A percentile compares a stretch with the other conserved stretches of the same genome.
phyloP scores from a whole-genome alignment of 1,284 basidiomycete genomes.

The Fomitopsis betulina region DNA sequence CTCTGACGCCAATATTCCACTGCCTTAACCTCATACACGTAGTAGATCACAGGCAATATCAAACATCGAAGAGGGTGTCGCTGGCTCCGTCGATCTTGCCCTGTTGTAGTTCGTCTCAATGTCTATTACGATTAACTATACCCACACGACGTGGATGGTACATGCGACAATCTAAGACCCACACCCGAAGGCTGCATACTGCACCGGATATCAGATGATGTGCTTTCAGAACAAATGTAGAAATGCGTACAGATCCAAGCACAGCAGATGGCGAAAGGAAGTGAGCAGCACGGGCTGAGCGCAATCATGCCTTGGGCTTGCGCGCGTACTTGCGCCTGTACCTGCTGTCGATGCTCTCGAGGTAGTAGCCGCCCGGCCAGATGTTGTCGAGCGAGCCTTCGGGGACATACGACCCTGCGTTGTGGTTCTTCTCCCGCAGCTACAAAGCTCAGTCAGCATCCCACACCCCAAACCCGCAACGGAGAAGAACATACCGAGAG shows the following conservation, averaged over 20 bases:
- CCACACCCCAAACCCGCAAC: conserved; percentile 1
- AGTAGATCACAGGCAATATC: no score
- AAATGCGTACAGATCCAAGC: neutral
- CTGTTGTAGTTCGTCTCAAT: neutral
- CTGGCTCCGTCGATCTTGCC: no score
- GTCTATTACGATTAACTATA: neutral
- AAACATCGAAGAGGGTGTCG: no score
- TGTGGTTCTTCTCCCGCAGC: conserved; percentile 97
- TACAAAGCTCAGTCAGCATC: conserved; percentile 24
- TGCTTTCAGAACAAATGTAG: conserved; percentile 2
- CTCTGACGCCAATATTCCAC: no score
- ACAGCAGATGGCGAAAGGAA: neutral
- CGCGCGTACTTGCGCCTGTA: conserved; percentile 84
- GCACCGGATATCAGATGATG: neutral
- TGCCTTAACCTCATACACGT: no score
- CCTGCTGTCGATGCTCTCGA: conserved; percentile 88
- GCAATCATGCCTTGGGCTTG: conserved; percentile 21
- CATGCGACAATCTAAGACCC: neutral
- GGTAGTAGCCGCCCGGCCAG: conserved; percentile 93
- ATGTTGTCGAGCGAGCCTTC: conserved; percentile 88
- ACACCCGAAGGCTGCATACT: neutral
- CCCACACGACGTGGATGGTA: neutral
- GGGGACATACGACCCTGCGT: conserved; percentile 83
- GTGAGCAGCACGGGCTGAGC: no score
- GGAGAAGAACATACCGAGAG: conserved; percentile 50